These are phyloP conservation scores for Sanghuangporus sanghuang DNA, from an alignment of 1,284 basidiomycete genomes.

Conservation along the genomic window DNA sequence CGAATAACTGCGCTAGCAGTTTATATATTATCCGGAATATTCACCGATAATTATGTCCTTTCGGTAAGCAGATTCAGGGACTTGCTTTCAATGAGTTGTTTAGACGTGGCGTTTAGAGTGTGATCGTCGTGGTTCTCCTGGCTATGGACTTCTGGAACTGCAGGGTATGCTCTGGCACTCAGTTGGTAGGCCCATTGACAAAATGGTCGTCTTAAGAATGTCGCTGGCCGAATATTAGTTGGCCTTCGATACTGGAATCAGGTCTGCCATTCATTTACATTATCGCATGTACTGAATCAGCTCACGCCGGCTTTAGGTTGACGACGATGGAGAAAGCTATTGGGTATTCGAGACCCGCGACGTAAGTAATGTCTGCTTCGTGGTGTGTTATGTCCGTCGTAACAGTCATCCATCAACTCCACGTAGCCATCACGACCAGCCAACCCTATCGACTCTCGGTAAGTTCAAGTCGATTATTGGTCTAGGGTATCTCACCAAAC, in stretches of 20 bases:
- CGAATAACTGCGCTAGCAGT: constrained; percentile 79
- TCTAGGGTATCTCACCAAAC: background rate
- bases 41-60: constrained; percentile 86
- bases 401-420: constrained; percentile 10
- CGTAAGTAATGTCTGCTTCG: constrained; percentile 41
- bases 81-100: background rate
- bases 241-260: constrained; percentile 96
- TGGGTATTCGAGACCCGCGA: constrained; percentile 96
- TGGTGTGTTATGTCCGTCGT: background rate
- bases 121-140: constrained; percentile 84
- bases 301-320: constrained; percentile 48
- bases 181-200: constrained; percentile 3
- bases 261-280: constrained; percentile 34
- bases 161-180: constrained; percentile 41
- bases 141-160: constrained; percentile 98
- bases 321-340: constrained; percentile 91
- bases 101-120: constrained; percentile 52
- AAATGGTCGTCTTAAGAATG: constrained; percentile 55
- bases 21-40: constrained; percentile 83
- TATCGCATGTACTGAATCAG: background rate
- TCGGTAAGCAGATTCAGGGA: constrained; percentile 50
- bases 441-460: constrained; percentile 89
- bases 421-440: constrained; percentile 81
- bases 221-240: constrained; percentile 85
- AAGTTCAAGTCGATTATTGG: constrained; percentile 26